A percentile compares a stretch with the other conserved stretches of the same genome.
These are phyloP conservation scores for Lachnellula hyalina DNA, from an alignment of 2,329 filamentous ascomycete genomes.

Conservation along the genomic window DNA sequence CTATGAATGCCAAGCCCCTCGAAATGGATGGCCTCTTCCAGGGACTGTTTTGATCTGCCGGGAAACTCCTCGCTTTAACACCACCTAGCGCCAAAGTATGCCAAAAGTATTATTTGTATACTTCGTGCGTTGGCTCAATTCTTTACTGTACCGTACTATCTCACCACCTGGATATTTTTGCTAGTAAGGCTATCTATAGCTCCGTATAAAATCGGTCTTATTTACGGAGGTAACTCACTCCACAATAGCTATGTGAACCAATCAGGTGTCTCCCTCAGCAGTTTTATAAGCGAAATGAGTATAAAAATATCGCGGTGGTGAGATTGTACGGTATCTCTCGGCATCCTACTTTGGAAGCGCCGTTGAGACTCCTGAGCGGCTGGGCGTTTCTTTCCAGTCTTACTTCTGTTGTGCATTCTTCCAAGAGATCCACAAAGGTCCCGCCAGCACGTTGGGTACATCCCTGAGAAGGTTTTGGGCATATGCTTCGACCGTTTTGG, in stretches of 20 bases:
- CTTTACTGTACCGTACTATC: not conserved
- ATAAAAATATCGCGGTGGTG: too few species aligned
- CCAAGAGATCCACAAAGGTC: not conserved
- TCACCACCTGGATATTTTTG: too few species aligned
- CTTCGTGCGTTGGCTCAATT: conserved; percentile 1
- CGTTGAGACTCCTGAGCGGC: conserved; percentile 10
- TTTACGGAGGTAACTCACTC: too few species aligned
- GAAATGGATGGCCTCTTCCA: conserved; percentile 9
- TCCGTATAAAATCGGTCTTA: too few species aligned
- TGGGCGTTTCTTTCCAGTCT: conserved; percentile 12
- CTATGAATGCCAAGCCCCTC: not conserved
- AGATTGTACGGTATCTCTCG: conserved; percentile 6
- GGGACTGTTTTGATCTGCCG: not conserved
- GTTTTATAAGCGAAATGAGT: too few species aligned
- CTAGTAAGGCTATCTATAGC: too few species aligned
- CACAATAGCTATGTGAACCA: too few species aligned
- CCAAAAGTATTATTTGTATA: conserved; percentile 11
- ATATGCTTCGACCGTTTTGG: conserved; percentile 10
- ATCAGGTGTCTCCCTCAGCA: too few species aligned
- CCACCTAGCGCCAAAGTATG: conserved; percentile 3
- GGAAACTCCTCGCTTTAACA: conserved; percentile 8
- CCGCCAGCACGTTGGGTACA: conserved; percentile 3
- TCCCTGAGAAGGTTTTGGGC: conserved; percentile 12
- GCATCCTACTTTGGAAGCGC: conserved; percentile 6
- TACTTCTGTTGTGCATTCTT: conserved; percentile 13